phyloP scores from a whole-genome alignment of 1,284 basidiomycete genomes.

The Melampsora allii-populina region DNA sequence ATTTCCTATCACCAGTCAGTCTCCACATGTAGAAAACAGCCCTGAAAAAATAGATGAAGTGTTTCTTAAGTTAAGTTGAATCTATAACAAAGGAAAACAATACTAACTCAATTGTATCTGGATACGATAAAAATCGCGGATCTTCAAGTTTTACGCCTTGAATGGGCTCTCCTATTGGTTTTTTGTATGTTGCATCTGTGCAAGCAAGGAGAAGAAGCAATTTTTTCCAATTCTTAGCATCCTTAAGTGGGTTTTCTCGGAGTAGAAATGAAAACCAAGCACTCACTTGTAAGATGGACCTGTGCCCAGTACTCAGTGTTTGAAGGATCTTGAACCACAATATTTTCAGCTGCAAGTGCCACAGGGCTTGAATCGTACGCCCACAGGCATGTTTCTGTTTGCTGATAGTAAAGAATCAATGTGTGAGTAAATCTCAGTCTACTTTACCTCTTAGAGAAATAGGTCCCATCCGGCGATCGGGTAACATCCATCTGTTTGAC shows the following conservation, averaged over 20 bases:
- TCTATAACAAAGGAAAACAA: not conserved
- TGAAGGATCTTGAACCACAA: slow-evolving; percentile 14
- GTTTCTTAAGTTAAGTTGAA: slow-evolving; percentile 56
- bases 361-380: slow-evolving; percentile 23
- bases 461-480: not conserved
- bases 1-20: slow-evolving; percentile 59
- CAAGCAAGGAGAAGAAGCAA: not conserved
- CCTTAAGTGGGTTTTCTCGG: not conserved
- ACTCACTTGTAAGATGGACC: not conserved
- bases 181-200: not conserved
- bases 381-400: slow-evolving; percentile 41
- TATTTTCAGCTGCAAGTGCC: slow-evolving; percentile 25
- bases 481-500: not conserved
- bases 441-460: no score
- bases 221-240: not conserved
- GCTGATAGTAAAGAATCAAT: slow-evolving; percentile 1
- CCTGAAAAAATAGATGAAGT: slow-evolving; percentile 54
- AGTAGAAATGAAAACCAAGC: not conserved
- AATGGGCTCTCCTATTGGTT: not conserved
- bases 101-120: slow-evolving; percentile 33
- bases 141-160: slow-evolving; percentile 33
- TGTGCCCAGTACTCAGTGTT: not conserved
- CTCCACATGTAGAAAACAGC: slow-evolving; percentile 59
- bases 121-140: slow-evolving; percentile 7
- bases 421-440: not conserved